These are phyloP conservation scores for Globisporangium okanoganense DNA, from an alignment of 352 stramenopile genomes.

Conservation along the genomic window DNA sequence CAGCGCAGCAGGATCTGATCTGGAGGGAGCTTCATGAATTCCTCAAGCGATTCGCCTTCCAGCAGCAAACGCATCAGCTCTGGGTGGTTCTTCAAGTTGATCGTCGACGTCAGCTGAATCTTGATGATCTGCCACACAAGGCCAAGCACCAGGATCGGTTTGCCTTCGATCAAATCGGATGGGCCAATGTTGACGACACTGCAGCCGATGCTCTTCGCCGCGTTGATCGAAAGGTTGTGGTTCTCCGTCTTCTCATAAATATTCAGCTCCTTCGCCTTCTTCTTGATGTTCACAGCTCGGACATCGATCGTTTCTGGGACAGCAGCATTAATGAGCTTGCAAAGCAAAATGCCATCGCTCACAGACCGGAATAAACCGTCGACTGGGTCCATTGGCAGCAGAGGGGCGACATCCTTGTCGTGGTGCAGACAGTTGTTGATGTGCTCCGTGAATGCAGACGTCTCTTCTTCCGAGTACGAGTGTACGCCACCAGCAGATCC, in stretches of 20 bases:
- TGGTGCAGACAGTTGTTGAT: constrained; percentile 87
- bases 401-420: constrained; percentile 54
- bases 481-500: constrained; percentile 73
- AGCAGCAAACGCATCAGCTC: constrained; percentile 86
- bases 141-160: constrained; percentile 88
- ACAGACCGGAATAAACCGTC: constrained; percentile 80
- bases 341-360: constrained; percentile 85
- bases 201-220: constrained; percentile 91
- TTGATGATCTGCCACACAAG: constrained; percentile 94
- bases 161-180: constrained; percentile 76
- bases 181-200: constrained; percentile 93
- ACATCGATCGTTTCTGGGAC: constrained; percentile 92
- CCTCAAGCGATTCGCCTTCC: constrained; percentile 85
- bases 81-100: constrained; percentile 92
- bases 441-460: constrained; percentile 88
- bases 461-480: constrained; percentile 91
- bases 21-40: constrained; percentile 88
- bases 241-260: constrained; percentile 89
- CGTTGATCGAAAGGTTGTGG: constrained; percentile 93
- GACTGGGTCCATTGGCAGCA: constrained; percentile 78
- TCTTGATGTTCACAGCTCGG: constrained; percentile 81
- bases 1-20: constrained; percentile 91
- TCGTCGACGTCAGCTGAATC: constrained; percentile 90
- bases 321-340: constrained; percentile 90
- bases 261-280: constrained; percentile 79